These are phyloP conservation scores for Pichia deserticola DNA, from an alignment of 805 yeast species.

Conservation along the genomic window DNA sequence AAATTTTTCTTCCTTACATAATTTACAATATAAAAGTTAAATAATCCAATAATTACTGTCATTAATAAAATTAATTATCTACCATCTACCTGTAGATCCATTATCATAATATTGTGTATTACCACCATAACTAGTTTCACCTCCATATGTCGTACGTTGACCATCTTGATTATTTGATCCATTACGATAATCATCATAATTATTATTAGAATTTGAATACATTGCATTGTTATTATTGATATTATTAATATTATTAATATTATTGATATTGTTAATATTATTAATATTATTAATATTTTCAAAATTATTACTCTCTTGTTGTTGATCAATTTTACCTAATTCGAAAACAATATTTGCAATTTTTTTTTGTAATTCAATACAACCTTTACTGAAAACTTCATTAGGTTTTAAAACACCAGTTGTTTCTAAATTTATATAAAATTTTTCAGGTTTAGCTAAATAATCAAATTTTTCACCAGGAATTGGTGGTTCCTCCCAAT, in stretches of 20 bases:
- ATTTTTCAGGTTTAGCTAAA: constrained; percentile 70
- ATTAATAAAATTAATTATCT: not conserved
- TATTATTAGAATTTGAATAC: constrained; percentile 13
- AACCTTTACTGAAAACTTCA: constrained; percentile 80
- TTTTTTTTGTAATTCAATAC: constrained; percentile 80
- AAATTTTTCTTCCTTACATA: too few species aligned
- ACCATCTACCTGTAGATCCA: constrained; percentile 30
- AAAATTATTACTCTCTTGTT: not conserved
- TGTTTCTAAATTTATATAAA: constrained; percentile 86
- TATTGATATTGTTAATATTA: too few species aligned
- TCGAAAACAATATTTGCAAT: constrained; percentile 81
- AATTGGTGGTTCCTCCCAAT: constrained; percentile 93
- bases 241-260: too few species aligned
- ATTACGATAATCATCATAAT: constrained; percentile 8
- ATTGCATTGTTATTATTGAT: constrained; percentile 1
- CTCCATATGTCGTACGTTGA: constrained; percentile 9
- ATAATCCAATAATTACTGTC: too few species aligned
- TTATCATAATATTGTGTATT: constrained; percentile 21
- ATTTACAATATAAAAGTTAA: too few species aligned
- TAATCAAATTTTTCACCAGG: constrained; percentile 84
- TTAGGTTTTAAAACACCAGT: constrained; percentile 85
- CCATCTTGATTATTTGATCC: not conserved
- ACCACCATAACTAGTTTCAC: constrained; percentile 13
- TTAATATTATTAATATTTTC: not conserved
- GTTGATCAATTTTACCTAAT: constrained; percentile 39